Base-by-base conservation (phyloP, 257 asterid species). In the Solanum sejunctum region DNA sequence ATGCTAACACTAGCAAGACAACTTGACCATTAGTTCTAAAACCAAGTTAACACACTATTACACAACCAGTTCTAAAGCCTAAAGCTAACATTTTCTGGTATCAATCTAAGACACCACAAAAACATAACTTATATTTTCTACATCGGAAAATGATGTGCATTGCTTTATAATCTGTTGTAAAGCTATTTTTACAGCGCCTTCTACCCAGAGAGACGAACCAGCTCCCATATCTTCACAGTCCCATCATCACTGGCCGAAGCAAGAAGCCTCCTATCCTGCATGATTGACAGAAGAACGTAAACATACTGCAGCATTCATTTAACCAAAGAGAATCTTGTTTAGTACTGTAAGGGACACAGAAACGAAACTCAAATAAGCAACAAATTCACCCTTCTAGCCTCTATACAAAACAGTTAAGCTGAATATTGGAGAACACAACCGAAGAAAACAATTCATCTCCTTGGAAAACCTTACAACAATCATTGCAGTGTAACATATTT, bases 201-300 rank as follows among this genome's bases (percentile, higher is more conserved):
- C 21, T 66, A 47, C 8, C 47, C 83, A 78, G 88, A 39, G 82
- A 83, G 83, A 18, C 94, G 55, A 75, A 82, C 88, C 77, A 95
- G 69, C 67, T 95, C 93, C 99, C 99, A 96, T 90, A 96, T 92
- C 95, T 92, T 96, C 85, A 96, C 77, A 13, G 93, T 93, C 83
- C 98, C 99, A 85, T 96, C 99, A 75, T 96, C 98, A 86, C 99
- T 93, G 17, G 93, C 98, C 63, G 98, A 95, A 81, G 99, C 98
- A 67, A 96, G 97, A 26, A 85, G 88, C 85, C 84, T 80, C 49
- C 85, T 89, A 28, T 88, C 98, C 99, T 93, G 93, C 45, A 80
- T 79, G n/a, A 82, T 88, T 28, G 32, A 39, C 83, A 72, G 36
- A 73, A 78, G 80, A n/a, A 57, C 18, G 32, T 13, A 28, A 87